These are phyloP conservation scores for Suillus tomentosus DNA, from an alignment of 768 basidiomycete genomes.

Conservation along the genomic window DNA sequence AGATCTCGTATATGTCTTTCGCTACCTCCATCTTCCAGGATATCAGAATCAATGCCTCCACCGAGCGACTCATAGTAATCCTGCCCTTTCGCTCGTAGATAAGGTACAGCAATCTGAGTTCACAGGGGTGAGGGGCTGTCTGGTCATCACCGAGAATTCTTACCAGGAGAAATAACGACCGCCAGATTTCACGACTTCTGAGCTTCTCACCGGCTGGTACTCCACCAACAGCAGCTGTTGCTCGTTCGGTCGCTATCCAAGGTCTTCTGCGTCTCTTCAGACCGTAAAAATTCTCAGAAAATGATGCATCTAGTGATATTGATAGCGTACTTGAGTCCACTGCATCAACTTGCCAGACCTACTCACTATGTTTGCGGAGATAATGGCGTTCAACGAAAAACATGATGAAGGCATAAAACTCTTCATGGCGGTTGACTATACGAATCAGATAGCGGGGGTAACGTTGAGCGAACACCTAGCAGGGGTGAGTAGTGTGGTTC, in stretches of 20 bases:
- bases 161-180: conserved; percentile 81
- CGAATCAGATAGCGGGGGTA: conserved; percentile 92
- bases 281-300: conserved; percentile 96
- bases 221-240: conserved; percentile 66
- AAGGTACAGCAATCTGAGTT: conserved; percentile 77
- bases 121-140: not conserved
- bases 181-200: conserved; percentile 65
- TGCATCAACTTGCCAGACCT: not conserved
- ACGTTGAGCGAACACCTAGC: conserved; percentile 89
- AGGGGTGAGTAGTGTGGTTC: not conserved
- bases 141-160: conserved; percentile 26
- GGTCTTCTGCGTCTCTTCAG: conserved; percentile 78
- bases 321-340: conserved; percentile 1
- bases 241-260: conserved; percentile 68
- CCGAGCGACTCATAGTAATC: conserved; percentile 92
- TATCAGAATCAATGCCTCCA: conserved; percentile 72
- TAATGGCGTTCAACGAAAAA: conserved; percentile 90
- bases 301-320: conserved; percentile 72
- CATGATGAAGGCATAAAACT: conserved; percentile 91
- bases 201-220: conserved; percentile 68
- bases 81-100: conserved; percentile 83
- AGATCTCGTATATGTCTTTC: conserved; percentile 46
- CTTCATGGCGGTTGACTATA: conserved; percentile 93
- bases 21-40: conserved; percentile 55
- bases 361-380: conserved; percentile 80